Base-by-base conservation (phyloP, 2,329 filamentous ascomycete species). In the Rugonectria rugulosa region DNA sequence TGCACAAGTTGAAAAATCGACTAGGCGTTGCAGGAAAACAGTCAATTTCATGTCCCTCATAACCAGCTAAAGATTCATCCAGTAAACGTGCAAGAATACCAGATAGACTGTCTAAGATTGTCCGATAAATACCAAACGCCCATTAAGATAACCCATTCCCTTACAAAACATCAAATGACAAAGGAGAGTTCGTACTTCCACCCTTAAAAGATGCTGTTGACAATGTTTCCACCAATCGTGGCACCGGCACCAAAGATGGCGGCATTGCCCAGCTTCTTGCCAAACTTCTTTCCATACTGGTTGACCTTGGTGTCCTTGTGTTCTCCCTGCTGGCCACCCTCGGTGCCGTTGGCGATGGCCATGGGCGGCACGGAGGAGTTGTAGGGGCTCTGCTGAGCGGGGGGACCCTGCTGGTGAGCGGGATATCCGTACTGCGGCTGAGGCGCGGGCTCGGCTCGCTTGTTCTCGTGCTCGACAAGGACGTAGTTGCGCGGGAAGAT, bases 401-500 rank as follows among this genome's bases (percentile, higher is more conserved):
- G 78, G 5, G 79, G 76, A 2, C 75, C 74, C 29, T 69, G 64
- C 12, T 75, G 71, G 59, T 78, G 74, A 15, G 65, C 60, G n/a
- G 73, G 71, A 56, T 75, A 79, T 12, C 75, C 76, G 56, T 77
- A 76, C 53, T 70, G 71, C 2, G 68, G 74, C 63, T 72, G 72
- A 26, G 59, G 57, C 41, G 70, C 51, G 20, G 65, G 65, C n/a
- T 67, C 43, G 71, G 76, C 55, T 70, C 73, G 65, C 66, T 80
- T 75, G 60, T 75, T 65, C 61, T 89, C 87, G 63, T 89, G 81
- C 65, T 93, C 87, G 46, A 90, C 76, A 46, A 91, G 79, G 60
- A 96, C 93, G 72, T 98, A 98, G 72, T 85, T 92, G 65, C 89
- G 86, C n/a, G 94, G 94, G 82, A 98, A 98, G 72, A 98, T 97